Evolutionary conservation across 225 moss, liverwort and hornwort species (phyloP).

Genomic region (Marchantia polymorpha): DNA sequence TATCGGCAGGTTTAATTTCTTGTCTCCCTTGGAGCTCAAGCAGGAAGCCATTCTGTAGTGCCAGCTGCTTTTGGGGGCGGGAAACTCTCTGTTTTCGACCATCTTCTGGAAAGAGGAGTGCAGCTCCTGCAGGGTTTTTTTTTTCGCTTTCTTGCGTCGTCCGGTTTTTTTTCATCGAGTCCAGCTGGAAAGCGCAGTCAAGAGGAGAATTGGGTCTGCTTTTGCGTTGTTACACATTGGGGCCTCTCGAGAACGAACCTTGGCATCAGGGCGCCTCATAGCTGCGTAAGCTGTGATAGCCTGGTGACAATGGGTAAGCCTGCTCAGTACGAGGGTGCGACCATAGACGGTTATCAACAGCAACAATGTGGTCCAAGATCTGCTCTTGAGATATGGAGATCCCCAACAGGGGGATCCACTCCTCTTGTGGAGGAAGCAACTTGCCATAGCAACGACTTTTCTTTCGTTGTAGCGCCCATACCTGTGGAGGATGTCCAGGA

Average conservation of each 20-base stretch:
- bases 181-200: background rate
- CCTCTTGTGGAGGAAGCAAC: background rate
- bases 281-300: background rate
- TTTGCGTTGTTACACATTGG: background rate
- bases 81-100: background rate
- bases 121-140: too few species aligned
- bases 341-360: constrained; percentile 26
- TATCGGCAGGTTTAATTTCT: background rate
- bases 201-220: background rate
- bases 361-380: constrained; percentile 32
- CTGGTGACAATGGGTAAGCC: constrained; percentile 25
- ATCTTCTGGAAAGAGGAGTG: background rate
- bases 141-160: too few species aligned
- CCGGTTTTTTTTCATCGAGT: too few species aligned
- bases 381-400: constrained; percentile 31
- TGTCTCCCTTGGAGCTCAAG: background rate
- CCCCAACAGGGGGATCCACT: constrained; percentile 13
- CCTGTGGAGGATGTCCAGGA: constrained; percentile 8
- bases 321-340: constrained; percentile 26
- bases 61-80: background rate
- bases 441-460: constrained; percentile 17
- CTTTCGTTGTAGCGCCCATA: constrained; percentile 6
- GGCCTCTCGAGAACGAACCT: background rate
- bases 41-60: background rate
- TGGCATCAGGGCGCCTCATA: background rate